A percentile compares a stretch with the other conserved stretches of the same genome.
Evolutionary conservation across 176 grass and related monocot species (phyloP).

Genomic region (Poa pratensis): DNA sequence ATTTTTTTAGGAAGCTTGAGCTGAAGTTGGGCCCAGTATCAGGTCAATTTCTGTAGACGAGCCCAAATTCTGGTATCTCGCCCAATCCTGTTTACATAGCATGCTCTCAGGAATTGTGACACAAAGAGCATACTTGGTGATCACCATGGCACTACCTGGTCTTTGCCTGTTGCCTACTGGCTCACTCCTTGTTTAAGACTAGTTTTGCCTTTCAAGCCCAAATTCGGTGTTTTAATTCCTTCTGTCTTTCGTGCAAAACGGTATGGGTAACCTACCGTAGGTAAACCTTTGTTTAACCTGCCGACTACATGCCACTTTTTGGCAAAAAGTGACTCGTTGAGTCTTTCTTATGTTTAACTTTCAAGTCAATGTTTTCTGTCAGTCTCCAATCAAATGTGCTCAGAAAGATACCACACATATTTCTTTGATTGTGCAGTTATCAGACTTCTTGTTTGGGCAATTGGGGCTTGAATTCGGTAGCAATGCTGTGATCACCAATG

Average conservation of each 20-base stretch:
- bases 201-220: conserved; percentile 19
- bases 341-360: conserved; percentile 21
- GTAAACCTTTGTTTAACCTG: not conserved
- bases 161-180: not conserved
- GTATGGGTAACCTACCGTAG: not conserved
- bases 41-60: conserved; percentile 28
- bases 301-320: not conserved
- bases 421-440: conserved; percentile 61
- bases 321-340: not conserved
- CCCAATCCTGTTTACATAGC: conserved; percentile 2
- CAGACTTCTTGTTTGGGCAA: conserved; percentile 67
- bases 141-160: not conserved
- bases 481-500: conserved; percentile 98
- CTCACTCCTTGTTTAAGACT: not conserved
- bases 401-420: conserved; percentile 34
- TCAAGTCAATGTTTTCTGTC: not conserved
- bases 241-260: not conserved
- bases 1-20: conserved; percentile 8
- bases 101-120: conserved; percentile 15
- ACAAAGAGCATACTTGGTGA: conserved; percentile 12
- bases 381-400: conserved; percentile 33
- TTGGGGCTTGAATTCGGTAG: conserved; percentile 76
- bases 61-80: conserved; percentile 1
- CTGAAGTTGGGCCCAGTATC: not conserved
- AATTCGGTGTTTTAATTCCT: not conserved